A percentile compares a stretch with the other conserved stretches of the same genome.
These are phyloP conservation scores for Metschnikowia corniflorae DNA, from an alignment of 805 yeast species.

Conservation along the genomic window DNA sequence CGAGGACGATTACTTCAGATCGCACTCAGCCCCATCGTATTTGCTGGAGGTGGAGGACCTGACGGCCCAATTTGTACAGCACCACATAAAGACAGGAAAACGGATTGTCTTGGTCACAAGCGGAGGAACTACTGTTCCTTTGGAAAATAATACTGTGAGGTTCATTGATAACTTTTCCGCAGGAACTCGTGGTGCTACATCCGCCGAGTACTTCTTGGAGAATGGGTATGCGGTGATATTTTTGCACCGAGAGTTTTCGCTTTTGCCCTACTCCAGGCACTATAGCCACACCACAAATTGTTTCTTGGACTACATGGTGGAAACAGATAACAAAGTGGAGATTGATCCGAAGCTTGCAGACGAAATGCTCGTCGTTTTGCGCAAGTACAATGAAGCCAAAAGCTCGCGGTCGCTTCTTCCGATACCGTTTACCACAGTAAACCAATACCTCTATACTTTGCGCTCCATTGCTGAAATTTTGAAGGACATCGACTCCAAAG, in stretches of 20 bases:
- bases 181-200: slow-evolving; percentile 96
- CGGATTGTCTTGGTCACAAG: slow-evolving; percentile 82
- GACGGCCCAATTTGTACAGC: slow-evolving; percentile 57
- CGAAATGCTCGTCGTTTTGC: slow-evolving; percentile 56
- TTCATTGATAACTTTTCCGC: slow-evolving; percentile 97
- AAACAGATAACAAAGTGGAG: slow-evolving; percentile 51
- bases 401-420: slow-evolving; percentile 52
- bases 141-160: slow-evolving; percentile 94
- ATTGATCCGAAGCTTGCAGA: slow-evolving; percentile 58
- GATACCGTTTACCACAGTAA: slow-evolving; percentile 91
- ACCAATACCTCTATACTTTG: slow-evolving; percentile 86
- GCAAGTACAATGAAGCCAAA: slow-evolving; percentile 52
- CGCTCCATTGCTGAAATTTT: slow-evolving; percentile 60
- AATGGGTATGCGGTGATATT: slow-evolving; percentile 90
- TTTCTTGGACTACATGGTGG: slow-evolving; percentile 78
- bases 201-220: slow-evolving; percentile 87
- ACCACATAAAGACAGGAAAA: slow-evolving; percentile 44
- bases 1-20: slow-evolving; percentile 72
- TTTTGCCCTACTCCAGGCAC: slow-evolving; percentile 89
- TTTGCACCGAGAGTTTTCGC: slow-evolving; percentile 85
- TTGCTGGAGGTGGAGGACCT: slow-evolving; percentile 57
- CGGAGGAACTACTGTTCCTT: slow-evolving; percentile 97
- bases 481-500: slow-evolving; percentile 50
- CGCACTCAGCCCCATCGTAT: slow-evolving; percentile 72
- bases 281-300: slow-evolving; percentile 81